Evolutionary conservation across 1,284 basidiomycete genomes (phyloP).

Genomic region (Heliocybe sulcata): DNA sequence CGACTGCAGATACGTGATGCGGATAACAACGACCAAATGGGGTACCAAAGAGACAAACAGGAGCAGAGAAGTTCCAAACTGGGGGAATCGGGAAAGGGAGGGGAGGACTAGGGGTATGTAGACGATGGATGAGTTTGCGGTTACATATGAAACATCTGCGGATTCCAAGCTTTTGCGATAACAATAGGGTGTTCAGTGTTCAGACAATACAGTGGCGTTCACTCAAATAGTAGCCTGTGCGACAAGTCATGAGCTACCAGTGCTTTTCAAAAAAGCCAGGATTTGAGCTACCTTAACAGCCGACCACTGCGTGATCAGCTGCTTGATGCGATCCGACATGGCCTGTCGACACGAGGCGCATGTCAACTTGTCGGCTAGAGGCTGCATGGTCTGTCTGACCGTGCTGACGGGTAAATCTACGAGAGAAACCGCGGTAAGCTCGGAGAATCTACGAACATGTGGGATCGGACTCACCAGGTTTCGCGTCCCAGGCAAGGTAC

Average conservation of each 20-base stretch:
- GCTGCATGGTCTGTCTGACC: slow-evolving; percentile 19
- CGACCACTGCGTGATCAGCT: slow-evolving; percentile 68
- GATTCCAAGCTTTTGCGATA: too few relatives aligned
- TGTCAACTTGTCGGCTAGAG: slow-evolving; percentile 23
- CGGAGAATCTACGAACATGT: background rate
- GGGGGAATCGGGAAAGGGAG: background rate
- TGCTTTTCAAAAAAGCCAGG: background rate
- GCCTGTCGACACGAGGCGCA: slow-evolving; percentile 48
- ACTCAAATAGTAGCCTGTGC: background rate
- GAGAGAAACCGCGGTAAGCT: background rate
- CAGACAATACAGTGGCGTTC: too few relatives aligned
- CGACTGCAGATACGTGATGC: background rate
- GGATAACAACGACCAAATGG: too few relatives aligned
- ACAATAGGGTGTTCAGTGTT: background rate
- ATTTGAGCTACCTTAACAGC: slow-evolving; percentile 52
- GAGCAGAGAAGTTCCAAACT: background rate
- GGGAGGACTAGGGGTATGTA: background rate
- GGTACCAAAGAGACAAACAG: background rate
- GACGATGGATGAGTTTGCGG: too few relatives aligned
- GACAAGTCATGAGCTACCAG: too few relatives aligned
- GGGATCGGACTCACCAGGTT: slow-evolving; percentile 21
- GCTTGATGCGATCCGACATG: slow-evolving; percentile 59
- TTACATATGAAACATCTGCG: too few relatives aligned
- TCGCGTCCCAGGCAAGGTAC: slow-evolving; percentile 31
- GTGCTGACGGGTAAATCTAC: background rate